A percentile compares a stretch with the other conserved stretches of the same genome.
These are phyloP conservation scores for Pseudocercospora eumusae DNA, from an alignment of 2,329 filamentous ascomycete species.

Conservation along the genomic window DNA sequence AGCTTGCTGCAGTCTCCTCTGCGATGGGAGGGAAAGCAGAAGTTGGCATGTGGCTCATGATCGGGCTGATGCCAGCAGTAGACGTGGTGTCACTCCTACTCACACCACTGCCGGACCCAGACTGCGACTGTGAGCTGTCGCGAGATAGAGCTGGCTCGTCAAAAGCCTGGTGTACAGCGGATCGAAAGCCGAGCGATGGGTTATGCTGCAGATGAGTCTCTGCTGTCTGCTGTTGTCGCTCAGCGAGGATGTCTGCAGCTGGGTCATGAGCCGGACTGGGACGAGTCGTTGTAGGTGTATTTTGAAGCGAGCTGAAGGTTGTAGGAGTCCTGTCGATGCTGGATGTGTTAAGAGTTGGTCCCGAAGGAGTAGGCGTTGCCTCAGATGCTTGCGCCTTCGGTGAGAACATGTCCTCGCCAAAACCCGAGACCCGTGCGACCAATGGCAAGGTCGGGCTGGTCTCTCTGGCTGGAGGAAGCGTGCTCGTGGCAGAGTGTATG, in stretches of 20 bases:
- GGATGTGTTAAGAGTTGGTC: background rate
- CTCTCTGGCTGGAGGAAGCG: slow-evolving; percentile 4
- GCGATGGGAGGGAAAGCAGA: slow-evolving; percentile 56
- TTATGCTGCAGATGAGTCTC: slow-evolving; percentile 50
- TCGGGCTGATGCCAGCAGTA: slow-evolving; percentile 65
- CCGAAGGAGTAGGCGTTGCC: slow-evolving; percentile 9
- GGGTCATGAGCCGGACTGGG: slow-evolving; percentile 21
- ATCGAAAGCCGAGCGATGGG: slow-evolving; percentile 50
- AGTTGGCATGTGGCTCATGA: slow-evolving; percentile 60
- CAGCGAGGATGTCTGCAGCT: slow-evolving; percentile 24
- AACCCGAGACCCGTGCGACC: slow-evolving; percentile 47
- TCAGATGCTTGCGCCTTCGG: slow-evolving; percentile 14
- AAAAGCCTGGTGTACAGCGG: slow-evolving; percentile 65
- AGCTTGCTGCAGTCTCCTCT: slow-evolving; percentile 51
- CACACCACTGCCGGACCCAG: slow-evolving; percentile 23
- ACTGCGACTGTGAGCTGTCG: slow-evolving; percentile 40
- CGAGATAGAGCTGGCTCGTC: slow-evolving; percentile 59
- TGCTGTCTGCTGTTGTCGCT: slow-evolving; percentile 17
- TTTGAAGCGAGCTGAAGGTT: slow-evolving; percentile 26
- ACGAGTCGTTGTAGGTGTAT: slow-evolving; percentile 22
- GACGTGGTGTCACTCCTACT: slow-evolving; percentile 62
- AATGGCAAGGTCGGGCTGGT: slow-evolving; percentile 44
- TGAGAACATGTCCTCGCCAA: slow-evolving; percentile 41
- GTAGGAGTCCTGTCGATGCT: slow-evolving; percentile 13
- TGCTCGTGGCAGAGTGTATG: slow-evolving; percentile 3